Percentiles rank a stretch among this genome's conserved stretches.
phyloP scores from a whole-genome alignment of 176 grass and related monocot genomes.

The Olyra latifolia region DNA sequence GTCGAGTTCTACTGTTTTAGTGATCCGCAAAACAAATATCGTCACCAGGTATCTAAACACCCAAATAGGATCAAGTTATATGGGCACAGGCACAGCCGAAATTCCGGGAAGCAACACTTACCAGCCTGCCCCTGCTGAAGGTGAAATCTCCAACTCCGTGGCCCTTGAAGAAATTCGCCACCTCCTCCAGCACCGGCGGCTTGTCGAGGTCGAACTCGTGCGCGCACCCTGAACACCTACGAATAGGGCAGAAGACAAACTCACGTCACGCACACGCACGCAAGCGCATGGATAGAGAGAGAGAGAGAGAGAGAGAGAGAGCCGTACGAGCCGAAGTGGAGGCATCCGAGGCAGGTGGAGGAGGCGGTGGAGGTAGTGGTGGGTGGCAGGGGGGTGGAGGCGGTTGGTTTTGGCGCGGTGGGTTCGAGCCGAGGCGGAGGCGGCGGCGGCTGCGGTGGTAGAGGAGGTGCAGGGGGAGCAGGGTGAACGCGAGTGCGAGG shows the following conservation, averaged over 20 bases:
- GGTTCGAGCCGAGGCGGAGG: slow-evolving; percentile 43
- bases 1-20: neutral
- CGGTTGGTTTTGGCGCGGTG: slow-evolving; percentile 7
- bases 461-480: slow-evolving; percentile 11
- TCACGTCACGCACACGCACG: neutral
- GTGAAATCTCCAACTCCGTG: slow-evolving; percentile 73
- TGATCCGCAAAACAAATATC: neutral
- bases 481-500: slow-evolving; percentile 37
- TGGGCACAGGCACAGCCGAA: neutral
- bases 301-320: neutral
- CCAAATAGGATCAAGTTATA: neutral
- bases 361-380: neutral
- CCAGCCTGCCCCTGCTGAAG: slow-evolving; percentile 79
- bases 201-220: slow-evolving; percentile 75
- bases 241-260: neutral
- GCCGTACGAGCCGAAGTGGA: slow-evolving; percentile 77
- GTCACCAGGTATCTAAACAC: neutral
- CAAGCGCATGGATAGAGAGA: too few relatives aligned
- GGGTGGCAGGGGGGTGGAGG: neutral
- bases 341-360: slow-evolving; percentile 63
- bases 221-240: slow-evolving; percentile 80
- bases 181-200: slow-evolving; percentile 69
- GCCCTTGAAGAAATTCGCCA: slow-evolving; percentile 56
- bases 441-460: slow-evolving; percentile 27
- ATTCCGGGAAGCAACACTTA: slow-evolving; percentile 20